phyloP scores from a whole-genome alignment of 2,329 filamentous ascomycete genomes.

The Daldinia sp. region DNA sequence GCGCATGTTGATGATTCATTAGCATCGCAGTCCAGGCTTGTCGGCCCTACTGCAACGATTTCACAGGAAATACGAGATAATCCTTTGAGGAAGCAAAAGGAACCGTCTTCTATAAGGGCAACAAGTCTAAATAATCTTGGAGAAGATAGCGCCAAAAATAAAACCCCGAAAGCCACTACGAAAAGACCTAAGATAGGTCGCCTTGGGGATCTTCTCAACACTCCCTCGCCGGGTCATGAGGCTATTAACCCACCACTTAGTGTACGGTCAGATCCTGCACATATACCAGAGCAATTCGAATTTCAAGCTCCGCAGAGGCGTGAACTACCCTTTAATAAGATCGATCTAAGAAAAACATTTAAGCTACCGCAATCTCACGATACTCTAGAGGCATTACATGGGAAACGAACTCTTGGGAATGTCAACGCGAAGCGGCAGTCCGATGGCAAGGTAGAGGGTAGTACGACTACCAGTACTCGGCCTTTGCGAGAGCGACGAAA shows the following conservation, averaged over 20 bases:
- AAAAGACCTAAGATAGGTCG: conserved; percentile 22
- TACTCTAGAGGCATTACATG: conserved; percentile 19
- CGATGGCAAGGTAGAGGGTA: conserved; percentile 37
- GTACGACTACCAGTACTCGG: conserved; percentile 48
- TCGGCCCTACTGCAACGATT: conserved; percentile 11
- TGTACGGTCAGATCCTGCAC: conserved; percentile 9
- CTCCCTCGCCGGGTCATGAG: conserved; percentile 36
- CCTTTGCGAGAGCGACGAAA: conserved; percentile 70
- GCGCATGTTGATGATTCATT: neutral
- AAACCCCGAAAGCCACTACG: conserved; percentile 14
- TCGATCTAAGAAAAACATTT: conserved; percentile 28
- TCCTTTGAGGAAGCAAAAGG: conserved; percentile 16
- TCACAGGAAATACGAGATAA: neutral
- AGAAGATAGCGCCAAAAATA: conserved; percentile 44
- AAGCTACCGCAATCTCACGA: conserved; percentile 20
- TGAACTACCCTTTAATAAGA: conserved; percentile 57
- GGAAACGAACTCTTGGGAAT: conserved; percentile 18
- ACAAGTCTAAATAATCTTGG: conserved; percentile 44
- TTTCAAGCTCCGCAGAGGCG: conserved; percentile 55
- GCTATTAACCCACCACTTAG: conserved; percentile 10
- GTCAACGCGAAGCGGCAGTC: conserved; percentile 29
- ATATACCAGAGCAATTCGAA: conserved; percentile 39
- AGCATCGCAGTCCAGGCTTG: conserved; percentile 1
- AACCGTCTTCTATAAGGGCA: conserved; percentile 20
- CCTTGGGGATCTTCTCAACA: conserved; percentile 45